Percentiles rank a stretch among this genome's conserved stretches.
Conservation (phyloP, 2,329 filamentous ascomycete species). For the Aureobasidium musti region DNA sequence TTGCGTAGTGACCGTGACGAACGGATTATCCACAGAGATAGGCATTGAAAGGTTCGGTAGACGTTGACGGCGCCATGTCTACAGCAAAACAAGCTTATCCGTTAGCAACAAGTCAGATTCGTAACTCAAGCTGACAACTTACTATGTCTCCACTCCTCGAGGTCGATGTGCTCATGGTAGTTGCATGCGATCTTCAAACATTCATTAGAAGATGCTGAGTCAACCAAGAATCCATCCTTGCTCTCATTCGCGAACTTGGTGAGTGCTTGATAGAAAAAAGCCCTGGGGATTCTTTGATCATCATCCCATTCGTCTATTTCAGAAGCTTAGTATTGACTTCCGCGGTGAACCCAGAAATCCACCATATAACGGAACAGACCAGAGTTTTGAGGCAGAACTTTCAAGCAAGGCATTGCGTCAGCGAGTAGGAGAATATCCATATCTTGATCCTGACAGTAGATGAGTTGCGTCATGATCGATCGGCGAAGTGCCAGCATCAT, state of each 20-base stretch:
- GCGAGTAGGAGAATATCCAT: too few species aligned
- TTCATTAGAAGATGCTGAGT: too few species aligned
- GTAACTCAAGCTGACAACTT: too few species aligned
- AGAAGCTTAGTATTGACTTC: too few species aligned
- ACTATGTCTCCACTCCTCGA: too few species aligned
- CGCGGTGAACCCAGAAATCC: background rate
- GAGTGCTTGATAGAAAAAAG: background rate
- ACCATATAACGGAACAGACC: background rate
- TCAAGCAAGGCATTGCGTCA: background rate
- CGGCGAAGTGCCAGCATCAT: background rate
- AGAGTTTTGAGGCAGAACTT: background rate
- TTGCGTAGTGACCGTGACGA: too few species aligned
- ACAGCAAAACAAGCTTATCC: too few species aligned
- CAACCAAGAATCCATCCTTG: too few species aligned
- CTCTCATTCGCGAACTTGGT: background rate
- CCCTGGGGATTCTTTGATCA: background rate
- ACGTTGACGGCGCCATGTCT: too few species aligned
- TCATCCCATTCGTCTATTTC: background rate
- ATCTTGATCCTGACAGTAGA: background rate
- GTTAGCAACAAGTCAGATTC: too few species aligned
- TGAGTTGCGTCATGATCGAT: background rate
- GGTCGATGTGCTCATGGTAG: conserved; percentile 2
- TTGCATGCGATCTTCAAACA: background rate
- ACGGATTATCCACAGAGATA: too few species aligned
- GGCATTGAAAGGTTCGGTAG: too few species aligned